Evolutionary conservation across 495 filamentous ascomycete genomes (phyloP).

Genomic region (Terfezia claveryi): DNA sequence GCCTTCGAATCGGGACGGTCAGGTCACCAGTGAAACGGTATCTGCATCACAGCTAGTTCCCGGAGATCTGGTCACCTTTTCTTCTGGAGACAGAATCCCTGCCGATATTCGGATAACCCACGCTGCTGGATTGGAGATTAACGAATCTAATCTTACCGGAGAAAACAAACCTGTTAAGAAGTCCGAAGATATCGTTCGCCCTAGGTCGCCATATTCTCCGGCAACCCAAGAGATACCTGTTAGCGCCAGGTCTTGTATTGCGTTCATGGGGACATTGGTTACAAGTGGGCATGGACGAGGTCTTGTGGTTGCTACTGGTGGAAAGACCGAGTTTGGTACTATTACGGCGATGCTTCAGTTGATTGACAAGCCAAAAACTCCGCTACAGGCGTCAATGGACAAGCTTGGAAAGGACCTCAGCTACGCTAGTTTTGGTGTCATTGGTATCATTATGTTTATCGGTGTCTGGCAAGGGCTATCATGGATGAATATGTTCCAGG

Average conservation of each 20-base stretch:
- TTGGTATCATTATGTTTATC: conserved; percentile 71
- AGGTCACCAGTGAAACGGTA: conserved; percentile 58
- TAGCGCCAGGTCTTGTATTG: conserved; percentile 32
- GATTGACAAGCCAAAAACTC: conserved; percentile 85
- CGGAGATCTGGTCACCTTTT: conserved; percentile 79
- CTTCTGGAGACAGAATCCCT: conserved; percentile 87
- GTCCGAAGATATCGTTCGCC: conserved; percentile 37
- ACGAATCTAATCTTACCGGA: conserved; percentile 91
- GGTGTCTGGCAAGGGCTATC: conserved; percentile 74
- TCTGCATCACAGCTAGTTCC: conserved; percentile 70
- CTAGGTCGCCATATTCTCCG: conserved; percentile 10
- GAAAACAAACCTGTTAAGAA: conserved; percentile 86
- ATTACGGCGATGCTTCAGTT: conserved; percentile 81
- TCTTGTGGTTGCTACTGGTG: conserved; percentile 82
- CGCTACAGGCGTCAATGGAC: conserved; percentile 92
- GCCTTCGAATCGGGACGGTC: conserved; percentile 27
- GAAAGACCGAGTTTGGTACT: conserved; percentile 84
- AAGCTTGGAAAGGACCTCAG: conserved; percentile 80
- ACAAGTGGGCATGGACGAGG: conserved; percentile 91
- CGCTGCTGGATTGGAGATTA: conserved; percentile 69
- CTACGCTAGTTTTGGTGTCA: conserved; percentile 87
- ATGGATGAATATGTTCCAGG: conserved; percentile 88
- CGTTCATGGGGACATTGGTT: conserved; percentile 95
- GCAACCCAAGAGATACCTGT: conserved; percentile 13
- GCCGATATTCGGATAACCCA: conserved; percentile 89